These are phyloP conservation scores for Agarophyton chilense DNA, from an alignment of 23 red algal genomes.

Conservation along the genomic window DNA sequence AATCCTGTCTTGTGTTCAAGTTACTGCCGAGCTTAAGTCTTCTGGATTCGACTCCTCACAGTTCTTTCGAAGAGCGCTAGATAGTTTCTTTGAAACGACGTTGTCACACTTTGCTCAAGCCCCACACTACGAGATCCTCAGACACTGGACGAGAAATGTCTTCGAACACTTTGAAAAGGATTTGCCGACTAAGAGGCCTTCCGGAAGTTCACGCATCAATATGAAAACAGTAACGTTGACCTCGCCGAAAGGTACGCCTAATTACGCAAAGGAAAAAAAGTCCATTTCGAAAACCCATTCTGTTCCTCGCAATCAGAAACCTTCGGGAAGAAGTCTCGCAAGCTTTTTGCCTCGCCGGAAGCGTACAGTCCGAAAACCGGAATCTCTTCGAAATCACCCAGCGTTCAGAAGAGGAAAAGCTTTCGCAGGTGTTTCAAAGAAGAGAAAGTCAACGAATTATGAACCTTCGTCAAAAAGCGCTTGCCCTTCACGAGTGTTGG, in stretches of 20 bases:
- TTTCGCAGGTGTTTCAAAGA: neutral
- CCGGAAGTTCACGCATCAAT: neutral
- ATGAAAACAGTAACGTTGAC: too few relatives aligned
- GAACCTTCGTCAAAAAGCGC: neutral
- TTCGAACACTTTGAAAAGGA: slow-evolving; percentile 40
- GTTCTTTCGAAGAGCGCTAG: neutral
- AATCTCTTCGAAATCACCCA: neutral
- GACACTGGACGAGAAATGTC: neutral
- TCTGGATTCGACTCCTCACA: neutral
- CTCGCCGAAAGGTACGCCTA: neutral
- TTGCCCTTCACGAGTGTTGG: neutral
- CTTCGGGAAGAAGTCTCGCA: neutral
- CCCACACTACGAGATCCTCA: neutral
- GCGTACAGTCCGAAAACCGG: neutral
- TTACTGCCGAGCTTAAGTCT: neutral
- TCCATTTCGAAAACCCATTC: neutral
- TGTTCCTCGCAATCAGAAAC: neutral
- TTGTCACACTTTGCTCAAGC: slow-evolving; percentile 4
- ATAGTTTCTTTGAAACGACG: neutral
- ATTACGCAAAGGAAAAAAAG: neutral
- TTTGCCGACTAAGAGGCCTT: neutral
- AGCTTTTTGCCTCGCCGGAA: neutral
- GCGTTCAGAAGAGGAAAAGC: slow-evolving; percentile 21
- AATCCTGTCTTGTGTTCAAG: slow-evolving; percentile 15
- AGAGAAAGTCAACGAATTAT: neutral